Evolutionary conservation across 768 basidiomycete genomes (phyloP), one percentile per base, ranked within the genome.

Genomic region (Pholiota conissans): DNA sequence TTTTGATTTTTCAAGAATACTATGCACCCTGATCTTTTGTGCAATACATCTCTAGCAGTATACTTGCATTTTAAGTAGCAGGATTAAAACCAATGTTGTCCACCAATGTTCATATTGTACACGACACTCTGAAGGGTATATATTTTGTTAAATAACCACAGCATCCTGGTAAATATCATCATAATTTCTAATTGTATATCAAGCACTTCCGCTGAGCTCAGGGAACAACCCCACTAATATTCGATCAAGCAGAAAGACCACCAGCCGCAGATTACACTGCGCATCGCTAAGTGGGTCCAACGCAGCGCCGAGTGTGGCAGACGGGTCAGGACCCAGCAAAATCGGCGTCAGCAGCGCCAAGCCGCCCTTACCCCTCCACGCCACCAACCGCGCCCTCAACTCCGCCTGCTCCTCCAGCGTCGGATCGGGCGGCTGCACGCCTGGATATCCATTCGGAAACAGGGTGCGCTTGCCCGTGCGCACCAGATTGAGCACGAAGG

Each of bases 371-470:
- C 73, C 72, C 64, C 70, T 71, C 74, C 74, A 79, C 1, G 70
- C 68, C 20, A 76, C 58, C 27, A 82, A 70, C 26, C 67, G 70
- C 11, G 76, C 75, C 28, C 83, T 80, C 49, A 93, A 75, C 30
- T 74, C 79, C 1, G 75, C 74, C 62, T 92, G 89, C 70, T 95
- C 93, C 61, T 91, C 91, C 1, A 75, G 74, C 0, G 87, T 85
- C 16, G 95, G 95, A 42, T 92, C 91, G 0, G 81, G 74, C 1
- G 89, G 85, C 0, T 85, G 71, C 0, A 86, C 84, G 0, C 82
- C 90, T 0, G 93, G 94, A 72, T 92, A 93, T 13, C 96, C 95
- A 60, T 86, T 86, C 3, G 96, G 95, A 68, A 96, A 98, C 26
- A 98, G 77, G 7, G 87, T 81, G 8, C 79, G 79, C 64, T 91